Evolutionary conservation across 352 stramenopile genomes (phyloP).

Genomic region (Achlya hypogyna): DNA sequence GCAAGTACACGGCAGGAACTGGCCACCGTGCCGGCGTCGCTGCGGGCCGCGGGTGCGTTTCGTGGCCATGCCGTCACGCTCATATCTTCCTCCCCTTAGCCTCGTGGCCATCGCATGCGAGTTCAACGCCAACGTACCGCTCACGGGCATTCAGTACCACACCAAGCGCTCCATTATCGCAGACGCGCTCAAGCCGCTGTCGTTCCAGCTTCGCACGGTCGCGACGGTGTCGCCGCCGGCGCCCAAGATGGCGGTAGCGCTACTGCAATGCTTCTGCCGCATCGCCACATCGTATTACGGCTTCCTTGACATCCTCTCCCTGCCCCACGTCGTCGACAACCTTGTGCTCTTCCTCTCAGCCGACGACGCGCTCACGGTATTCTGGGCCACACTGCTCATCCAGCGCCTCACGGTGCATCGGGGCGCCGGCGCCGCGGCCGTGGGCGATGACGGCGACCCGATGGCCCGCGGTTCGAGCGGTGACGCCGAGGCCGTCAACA

Average conservation of each 20-base stretch:
- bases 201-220: slow-evolving; percentile 68
- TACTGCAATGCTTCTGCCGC: slow-evolving; percentile 78
- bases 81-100: slow-evolving; percentile 23
- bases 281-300: slow-evolving; percentile 82
- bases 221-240: slow-evolving; percentile 56
- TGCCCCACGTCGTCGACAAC: slow-evolving; percentile 64
- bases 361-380: slow-evolving; percentile 80
- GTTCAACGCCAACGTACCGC: slow-evolving; percentile 86
- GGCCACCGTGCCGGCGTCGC: slow-evolving; percentile 30
- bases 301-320: slow-evolving; percentile 73
- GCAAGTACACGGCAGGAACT: slow-evolving; percentile 37
- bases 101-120: slow-evolving; percentile 78
- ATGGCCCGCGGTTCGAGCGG: slow-evolving; percentile 20
- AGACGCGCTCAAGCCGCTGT: slow-evolving; percentile 70
- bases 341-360: slow-evolving; percentile 65
- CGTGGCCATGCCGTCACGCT: not conserved
- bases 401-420: slow-evolving; percentile 48
- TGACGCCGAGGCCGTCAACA: slow-evolving; percentile 65
- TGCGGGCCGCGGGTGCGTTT: slow-evolving; percentile 54
- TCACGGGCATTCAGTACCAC: slow-evolving; percentile 74
- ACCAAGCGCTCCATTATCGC: slow-evolving; percentile 70
- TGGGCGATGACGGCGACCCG: slow-evolving; percentile 15
- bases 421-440: slow-evolving; percentile 3
- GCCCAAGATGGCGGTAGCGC: slow-evolving; percentile 47
- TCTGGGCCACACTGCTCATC: slow-evolving; percentile 74